Conservation (phyloP, 371 early-diverging fungal genomes). For the Chytridium lagenaria region DNA sequence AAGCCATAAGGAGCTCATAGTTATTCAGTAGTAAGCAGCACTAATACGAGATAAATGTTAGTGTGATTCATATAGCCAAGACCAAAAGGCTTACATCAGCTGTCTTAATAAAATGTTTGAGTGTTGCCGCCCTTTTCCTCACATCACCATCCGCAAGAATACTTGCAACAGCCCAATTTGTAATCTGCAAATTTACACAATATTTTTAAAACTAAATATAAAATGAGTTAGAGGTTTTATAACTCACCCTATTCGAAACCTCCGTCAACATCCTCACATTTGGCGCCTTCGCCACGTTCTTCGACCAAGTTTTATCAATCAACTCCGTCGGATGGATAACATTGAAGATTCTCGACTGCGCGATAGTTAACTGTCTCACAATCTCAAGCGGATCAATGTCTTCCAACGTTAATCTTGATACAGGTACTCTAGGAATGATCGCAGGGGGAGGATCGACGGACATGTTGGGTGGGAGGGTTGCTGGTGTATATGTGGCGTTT, state of each 20-base stretch:
- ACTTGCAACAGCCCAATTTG: constrained; percentile 86
- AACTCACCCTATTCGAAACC: constrained; percentile 57
- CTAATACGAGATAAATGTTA: constrained; percentile 37
- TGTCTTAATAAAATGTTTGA: constrained; percentile 71
- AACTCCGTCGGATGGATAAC: constrained; percentile 86
- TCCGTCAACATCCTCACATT: constrained; percentile 61
- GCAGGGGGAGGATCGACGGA: constrained; percentile 17
- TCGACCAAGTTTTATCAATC: constrained; percentile 87
- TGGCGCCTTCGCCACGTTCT: constrained; percentile 19
- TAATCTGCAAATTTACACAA: constrained; percentile 55
- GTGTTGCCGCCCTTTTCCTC: constrained; percentile 72
- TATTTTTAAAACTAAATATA: background rate
- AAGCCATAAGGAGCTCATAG: constrained; percentile 80
- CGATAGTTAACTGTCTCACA: constrained; percentile 88
- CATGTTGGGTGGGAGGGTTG: background rate
- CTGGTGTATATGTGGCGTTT: background rate
- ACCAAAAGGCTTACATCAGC: constrained; percentile 10
- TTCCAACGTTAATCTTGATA: constrained; percentile 58
- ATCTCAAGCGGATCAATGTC: constrained; percentile 90
- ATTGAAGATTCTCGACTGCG: constrained; percentile 80
- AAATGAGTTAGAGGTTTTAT: constrained; percentile 46
- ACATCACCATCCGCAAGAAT: constrained; percentile 83
- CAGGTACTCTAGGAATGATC: constrained; percentile 38
- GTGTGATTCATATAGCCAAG: background rate
- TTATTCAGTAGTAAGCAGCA: constrained; percentile 72